Conservation (phyloP, 106 monocot species). For the Dendrobium catenatum region DNA sequence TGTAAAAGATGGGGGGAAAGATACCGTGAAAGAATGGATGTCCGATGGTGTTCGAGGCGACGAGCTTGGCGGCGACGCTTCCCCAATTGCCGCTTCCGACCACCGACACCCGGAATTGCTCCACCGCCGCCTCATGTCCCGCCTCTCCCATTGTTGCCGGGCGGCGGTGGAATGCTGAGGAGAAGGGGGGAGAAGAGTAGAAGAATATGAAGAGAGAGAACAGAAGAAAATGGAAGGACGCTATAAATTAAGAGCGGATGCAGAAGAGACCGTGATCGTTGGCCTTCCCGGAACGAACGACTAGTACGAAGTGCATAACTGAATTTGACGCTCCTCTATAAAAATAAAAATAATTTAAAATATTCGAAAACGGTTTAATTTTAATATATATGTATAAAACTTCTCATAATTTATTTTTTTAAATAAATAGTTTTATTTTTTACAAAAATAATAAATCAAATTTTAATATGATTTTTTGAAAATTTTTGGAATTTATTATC, state of each 20-base stretch:
- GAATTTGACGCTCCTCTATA: too few species aligned
- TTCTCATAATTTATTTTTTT: too few species aligned
- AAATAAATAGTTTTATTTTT: too few species aligned
- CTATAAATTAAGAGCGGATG: neutral
- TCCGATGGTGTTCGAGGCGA: slow-evolving; percentile 71
- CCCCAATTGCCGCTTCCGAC: slow-evolving; percentile 96
- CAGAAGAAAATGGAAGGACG: neutral
- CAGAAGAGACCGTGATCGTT: neutral
- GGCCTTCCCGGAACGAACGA: too few species aligned
- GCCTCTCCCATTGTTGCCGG: neutral
- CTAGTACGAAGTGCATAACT: too few species aligned
- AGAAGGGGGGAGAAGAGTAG: neutral
- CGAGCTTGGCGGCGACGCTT: slow-evolving; percentile 81
- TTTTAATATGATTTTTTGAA: too few species aligned
- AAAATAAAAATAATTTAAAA: too few species aligned
- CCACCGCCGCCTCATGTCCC: neutral
- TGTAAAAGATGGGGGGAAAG: too few species aligned
- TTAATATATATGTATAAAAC: too few species aligned
- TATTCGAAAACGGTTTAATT: too few species aligned
- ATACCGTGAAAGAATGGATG: slow-evolving; percentile 48
- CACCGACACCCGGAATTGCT: slow-evolving; percentile 42
- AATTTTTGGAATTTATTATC: too few species aligned
- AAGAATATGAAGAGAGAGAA: neutral
- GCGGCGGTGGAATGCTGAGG: neutral
- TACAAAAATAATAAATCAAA: too few species aligned